Base-by-base conservation (phyloP, 2,329 filamentous ascomycete genomes). In the Colletotrichum cuscutae region DNA sequence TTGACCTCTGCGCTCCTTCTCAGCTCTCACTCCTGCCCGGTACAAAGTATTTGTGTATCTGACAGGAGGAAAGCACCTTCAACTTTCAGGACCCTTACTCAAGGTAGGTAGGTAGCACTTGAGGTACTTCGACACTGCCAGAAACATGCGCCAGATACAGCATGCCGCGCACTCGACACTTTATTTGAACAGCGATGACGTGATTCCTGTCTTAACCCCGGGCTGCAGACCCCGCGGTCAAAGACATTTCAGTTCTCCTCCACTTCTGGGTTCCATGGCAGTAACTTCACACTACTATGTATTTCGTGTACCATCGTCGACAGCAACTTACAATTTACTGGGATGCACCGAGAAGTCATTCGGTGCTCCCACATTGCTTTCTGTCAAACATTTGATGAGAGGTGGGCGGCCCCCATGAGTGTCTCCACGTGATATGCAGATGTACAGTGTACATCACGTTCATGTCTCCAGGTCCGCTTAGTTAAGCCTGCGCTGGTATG, bases 71-170 rank as follows among this genome's bases (percentile, higher is more conserved):
- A n/a, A 49, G 42, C 42, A 49, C 42, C 42, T n/a, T 22, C 52
- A 24, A 54, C 42, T 22, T n/a, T 5, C 52, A 54, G 4, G 22
- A 24, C 52, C 19, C 49, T 15, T 56, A 26, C 26, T 26, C 26
- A 26, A 26, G 26, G 26, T 26, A 26, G 26, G 26, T 26, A 26
- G 26, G 26, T 26, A 26, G 30, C 30, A 32, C 9, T 32, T 32
- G 30, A 32, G 30, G 30, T 32, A 46, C 5, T 7, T 46, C 19
- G 7, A n/a, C 15, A 32, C 32, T 35, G 32, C 32, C 32, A 49
- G 42, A 49, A 49, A n/a, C 42, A 58, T 68, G 64, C 37, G 32
- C 58, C 24, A 68, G 35, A 42, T 69, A 58, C 53, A 69, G 42
- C 65, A 60, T 7, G 22, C 26, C 26, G 11, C 13, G 37, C 19